Evolutionary conservation across 306 rosid species (phyloP).

Genomic region (Hippophae tibetana): DNA sequence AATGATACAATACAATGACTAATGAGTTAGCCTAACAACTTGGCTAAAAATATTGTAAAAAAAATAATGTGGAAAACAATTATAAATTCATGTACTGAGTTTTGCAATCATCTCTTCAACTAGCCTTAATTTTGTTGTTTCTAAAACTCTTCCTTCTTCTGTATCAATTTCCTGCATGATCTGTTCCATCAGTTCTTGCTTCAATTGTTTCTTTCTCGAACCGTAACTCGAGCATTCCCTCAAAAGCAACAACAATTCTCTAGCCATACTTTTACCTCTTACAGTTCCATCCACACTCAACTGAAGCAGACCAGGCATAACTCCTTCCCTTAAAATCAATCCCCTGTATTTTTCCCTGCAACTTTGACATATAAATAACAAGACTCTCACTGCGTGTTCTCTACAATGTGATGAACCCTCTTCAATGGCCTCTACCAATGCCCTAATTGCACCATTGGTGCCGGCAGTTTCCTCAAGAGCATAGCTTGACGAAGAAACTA

Average conservation of each 20-base stretch:
- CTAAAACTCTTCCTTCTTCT: conserved; percentile 43
- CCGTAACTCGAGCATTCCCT: conserved; percentile 43
- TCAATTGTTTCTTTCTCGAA: conserved; percentile 28
- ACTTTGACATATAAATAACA: conserved; percentile 51
- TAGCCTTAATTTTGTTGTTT: conserved; percentile 36
- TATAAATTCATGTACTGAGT: conserved; percentile 31
- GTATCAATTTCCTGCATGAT: conserved; percentile 71
- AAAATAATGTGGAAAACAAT: neutral
- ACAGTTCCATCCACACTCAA: conserved; percentile 64
- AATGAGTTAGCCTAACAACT: neutral
- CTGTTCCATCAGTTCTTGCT: conserved; percentile 36
- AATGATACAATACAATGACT: neutral
- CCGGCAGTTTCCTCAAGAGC: conserved; percentile 43
- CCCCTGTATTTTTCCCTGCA: conserved; percentile 69
- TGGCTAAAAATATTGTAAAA: neutral
- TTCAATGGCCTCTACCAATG: conserved; percentile 60
- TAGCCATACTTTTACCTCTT: conserved; percentile 41
- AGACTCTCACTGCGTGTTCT: conserved; percentile 61
- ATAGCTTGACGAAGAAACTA: conserved; percentile 41
- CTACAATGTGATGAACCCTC: conserved; percentile 49
- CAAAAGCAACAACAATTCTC: conserved; percentile 49
- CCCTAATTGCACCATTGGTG: conserved; percentile 28
- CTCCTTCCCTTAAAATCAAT: conserved; percentile 62
- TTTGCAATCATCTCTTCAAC: conserved; percentile 80
- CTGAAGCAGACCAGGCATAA: conserved; percentile 79